Evolutionary conservation across 306 rosid species (phyloP).

Genomic region (Vachellia collinsii): DNA sequence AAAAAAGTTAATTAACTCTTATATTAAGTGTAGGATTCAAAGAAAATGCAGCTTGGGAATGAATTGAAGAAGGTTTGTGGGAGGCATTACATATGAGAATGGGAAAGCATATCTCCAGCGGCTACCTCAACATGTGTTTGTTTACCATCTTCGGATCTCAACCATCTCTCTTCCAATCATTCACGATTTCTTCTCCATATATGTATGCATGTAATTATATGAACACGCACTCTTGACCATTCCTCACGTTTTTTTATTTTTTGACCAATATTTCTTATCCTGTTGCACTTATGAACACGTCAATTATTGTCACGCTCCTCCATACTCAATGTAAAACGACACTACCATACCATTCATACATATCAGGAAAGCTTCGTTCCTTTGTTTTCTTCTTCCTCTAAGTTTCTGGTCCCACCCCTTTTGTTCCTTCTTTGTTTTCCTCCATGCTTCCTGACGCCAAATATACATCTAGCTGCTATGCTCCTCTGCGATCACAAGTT

Average conservation of each 20-base stretch:
- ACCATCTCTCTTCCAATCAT: slow-evolving; percentile 3
- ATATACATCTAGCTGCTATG: background rate
- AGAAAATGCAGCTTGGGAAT: background rate
- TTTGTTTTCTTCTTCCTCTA: background rate
- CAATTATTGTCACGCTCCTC: slow-evolving; percentile 32
- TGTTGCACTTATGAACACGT: slow-evolving; percentile 12
- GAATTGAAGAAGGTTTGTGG: background rate
- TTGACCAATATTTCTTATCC: background rate
- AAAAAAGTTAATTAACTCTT: too few relatives aligned
- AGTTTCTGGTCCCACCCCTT: too few relatives aligned
- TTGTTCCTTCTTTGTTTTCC: too few relatives aligned
- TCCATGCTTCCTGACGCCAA: background rate
- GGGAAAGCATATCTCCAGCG: background rate
- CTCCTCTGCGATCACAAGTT: background rate
- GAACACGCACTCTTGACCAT: background rate
- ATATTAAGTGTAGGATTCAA: too few relatives aligned
- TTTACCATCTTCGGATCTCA: background rate
- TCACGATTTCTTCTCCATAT: background rate
- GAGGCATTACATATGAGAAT: slow-evolving; percentile 26
- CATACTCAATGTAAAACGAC: slow-evolving; percentile 1
- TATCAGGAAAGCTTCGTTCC: background rate
- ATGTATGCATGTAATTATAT: too few relatives aligned
- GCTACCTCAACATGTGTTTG: background rate
- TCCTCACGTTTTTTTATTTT: slow-evolving; percentile 15
- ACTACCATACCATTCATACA: background rate